Conservation (phyloP, 1,139 yeast species). For the Yamadazyma songkhlaensis region DNA sequence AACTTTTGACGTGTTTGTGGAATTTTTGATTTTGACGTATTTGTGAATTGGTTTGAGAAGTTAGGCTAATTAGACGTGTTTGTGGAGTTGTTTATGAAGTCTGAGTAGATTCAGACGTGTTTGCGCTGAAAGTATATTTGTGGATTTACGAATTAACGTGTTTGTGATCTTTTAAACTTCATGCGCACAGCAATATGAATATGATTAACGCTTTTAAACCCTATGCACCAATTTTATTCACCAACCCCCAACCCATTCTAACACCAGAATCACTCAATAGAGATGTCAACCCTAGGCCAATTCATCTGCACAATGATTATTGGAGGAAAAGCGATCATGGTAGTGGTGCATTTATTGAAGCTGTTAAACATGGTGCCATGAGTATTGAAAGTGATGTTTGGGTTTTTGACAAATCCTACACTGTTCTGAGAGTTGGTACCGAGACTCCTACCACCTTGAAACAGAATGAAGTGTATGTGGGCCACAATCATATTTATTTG, state of each 20-base stretch:
- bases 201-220: slow-evolving; percentile 15
- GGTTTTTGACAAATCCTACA: slow-evolving; percentile 37
- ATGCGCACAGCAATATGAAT: too few relatives aligned
- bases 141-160: too few relatives aligned
- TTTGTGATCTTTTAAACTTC: too few relatives aligned
- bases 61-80: too few relatives aligned
- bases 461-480: slow-evolving; percentile 53
- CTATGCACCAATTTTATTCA: slow-evolving; percentile 1
- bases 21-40: too few relatives aligned
- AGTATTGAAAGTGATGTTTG: slow-evolving; percentile 76
- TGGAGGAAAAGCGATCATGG: slow-evolving; percentile 43
- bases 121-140: too few relatives aligned
- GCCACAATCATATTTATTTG: slow-evolving; percentile 56
- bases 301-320: slow-evolving; percentile 78
- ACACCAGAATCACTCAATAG: slow-evolving; percentile 33
- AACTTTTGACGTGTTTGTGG: too few relatives aligned
- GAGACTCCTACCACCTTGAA: slow-evolving; percentile 22
- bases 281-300: slow-evolving; percentile 47
- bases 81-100: too few relatives aligned
- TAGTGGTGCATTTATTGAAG: slow-evolving; percentile 56
- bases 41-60: too few relatives aligned
- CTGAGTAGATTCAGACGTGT: too few relatives aligned
- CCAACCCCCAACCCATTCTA: not conserved
- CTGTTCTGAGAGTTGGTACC: slow-evolving; percentile 20
- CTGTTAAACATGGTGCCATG: slow-evolving; percentile 54